phyloP scores from a whole-genome alignment of 495 filamentous ascomycete genomes.

The Oidiodendron maius region DNA sequence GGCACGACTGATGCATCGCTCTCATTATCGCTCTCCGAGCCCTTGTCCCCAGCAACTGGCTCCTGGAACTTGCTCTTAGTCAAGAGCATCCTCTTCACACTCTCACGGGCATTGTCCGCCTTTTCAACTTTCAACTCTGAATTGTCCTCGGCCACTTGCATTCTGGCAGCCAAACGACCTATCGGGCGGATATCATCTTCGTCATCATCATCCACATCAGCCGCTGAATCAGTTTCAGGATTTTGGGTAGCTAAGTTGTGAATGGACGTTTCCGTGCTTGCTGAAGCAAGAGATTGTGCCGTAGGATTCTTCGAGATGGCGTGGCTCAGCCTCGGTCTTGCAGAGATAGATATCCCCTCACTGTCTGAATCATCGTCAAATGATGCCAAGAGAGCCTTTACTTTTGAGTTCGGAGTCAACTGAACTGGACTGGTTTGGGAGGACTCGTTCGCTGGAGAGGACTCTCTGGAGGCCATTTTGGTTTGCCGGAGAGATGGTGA shows the following conservation, averaged over 20 bases:
- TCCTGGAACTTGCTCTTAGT: slow-evolving; percentile 12
- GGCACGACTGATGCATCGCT: slow-evolving; percentile 19
- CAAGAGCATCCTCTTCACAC: slow-evolving; percentile 22
- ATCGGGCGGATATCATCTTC: slow-evolving; percentile 53
- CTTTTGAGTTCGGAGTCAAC: slow-evolving; percentile 63
- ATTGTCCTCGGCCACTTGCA: slow-evolving; percentile 39
- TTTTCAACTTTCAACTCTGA: slow-evolving; percentile 19
- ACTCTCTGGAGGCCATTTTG: slow-evolving; percentile 37
- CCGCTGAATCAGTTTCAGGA: slow-evolving; percentile 6
- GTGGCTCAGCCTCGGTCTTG: slow-evolving; percentile 12
- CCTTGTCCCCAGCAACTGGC: slow-evolving; percentile 7
- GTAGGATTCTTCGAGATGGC: slow-evolving; percentile 9
- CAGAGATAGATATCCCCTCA: slow-evolving; percentile 10
- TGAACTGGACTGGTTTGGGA: slow-evolving; percentile 24
- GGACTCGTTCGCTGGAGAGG: slow-evolving; percentile 26
- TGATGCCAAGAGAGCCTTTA: slow-evolving; percentile 60
- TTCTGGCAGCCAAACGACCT: slow-evolving; percentile 65
- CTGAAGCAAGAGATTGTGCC: slow-evolving; percentile 8
- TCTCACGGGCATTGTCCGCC: slow-evolving; percentile 3
- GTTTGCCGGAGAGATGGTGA: not conserved
- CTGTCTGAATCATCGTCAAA: slow-evolving; percentile 47
- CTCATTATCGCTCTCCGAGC: slow-evolving; percentile 15
- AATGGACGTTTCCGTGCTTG: slow-evolving; percentile 4
- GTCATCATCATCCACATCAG: slow-evolving; percentile 29
- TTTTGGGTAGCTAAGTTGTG: slow-evolving; percentile 14